Evolutionary conservation across 1,139 yeast genomes (phyloP).

Genomic region (Geotrichum candidum): DNA sequence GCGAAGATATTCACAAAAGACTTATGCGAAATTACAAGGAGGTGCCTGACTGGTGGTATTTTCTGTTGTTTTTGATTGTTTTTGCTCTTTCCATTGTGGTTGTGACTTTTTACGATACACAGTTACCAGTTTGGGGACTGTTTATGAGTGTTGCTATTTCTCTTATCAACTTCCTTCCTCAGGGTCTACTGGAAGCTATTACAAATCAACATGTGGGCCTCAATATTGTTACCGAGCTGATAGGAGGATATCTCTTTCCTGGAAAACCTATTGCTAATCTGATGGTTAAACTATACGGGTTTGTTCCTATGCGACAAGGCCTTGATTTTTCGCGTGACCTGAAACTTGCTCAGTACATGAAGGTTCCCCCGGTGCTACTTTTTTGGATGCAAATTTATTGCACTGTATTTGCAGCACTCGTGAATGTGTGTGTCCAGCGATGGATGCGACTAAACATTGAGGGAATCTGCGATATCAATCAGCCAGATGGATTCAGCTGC

Average conservation of each 20-base stretch:
- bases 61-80: slow-evolving; percentile 32
- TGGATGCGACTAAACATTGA: slow-evolving; percentile 41
- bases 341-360: slow-evolving; percentile 47
- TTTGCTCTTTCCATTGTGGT: slow-evolving; percentile 41
- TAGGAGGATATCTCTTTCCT: slow-evolving; percentile 47
- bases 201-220: slow-evolving; percentile 44
- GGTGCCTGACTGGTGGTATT: slow-evolving; percentile 41
- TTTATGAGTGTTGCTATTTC: slow-evolving; percentile 44
- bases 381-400: slow-evolving; percentile 44
- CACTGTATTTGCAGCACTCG: slow-evolving; percentile 32
- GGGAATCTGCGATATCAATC: slow-evolving; percentile 41
- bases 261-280: slow-evolving; percentile 48
- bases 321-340: slow-evolving; percentile 43
- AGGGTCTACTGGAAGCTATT: slow-evolving; percentile 41
- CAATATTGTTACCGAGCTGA: slow-evolving; percentile 45
- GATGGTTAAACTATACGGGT: slow-evolving; percentile 46
- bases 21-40: slow-evolving; percentile 45
- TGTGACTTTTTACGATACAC: slow-evolving; percentile 40
- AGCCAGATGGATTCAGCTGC: slow-evolving; percentile 40
- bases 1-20: slow-evolving; percentile 38
- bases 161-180: slow-evolving; percentile 43
- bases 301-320: slow-evolving; percentile 46
- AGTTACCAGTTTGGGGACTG: slow-evolving; percentile 42
- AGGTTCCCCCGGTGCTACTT: slow-evolving; percentile 30
- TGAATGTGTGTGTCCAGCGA: slow-evolving; percentile 35